Base-by-base conservation (phyloP, 371 early-diverging fungal species). In the Mucor circinelloides region DNA sequence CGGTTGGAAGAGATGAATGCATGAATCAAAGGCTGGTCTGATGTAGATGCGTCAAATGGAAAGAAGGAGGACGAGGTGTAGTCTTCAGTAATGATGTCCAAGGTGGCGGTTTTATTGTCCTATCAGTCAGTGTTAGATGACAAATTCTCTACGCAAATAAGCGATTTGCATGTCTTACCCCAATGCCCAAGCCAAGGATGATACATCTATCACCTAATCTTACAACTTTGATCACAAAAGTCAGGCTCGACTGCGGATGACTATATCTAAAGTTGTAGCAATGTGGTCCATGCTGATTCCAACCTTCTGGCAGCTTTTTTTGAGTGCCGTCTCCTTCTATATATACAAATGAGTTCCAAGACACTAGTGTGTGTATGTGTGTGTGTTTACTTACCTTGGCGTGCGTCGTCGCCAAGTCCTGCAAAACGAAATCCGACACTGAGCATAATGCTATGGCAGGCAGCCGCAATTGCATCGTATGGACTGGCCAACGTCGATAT, bases 151-250 rank as follows among this genome's bases (percentile, higher is more conserved):
- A n/a, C n/a, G 31, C 10, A 34, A 60, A 58, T 32, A 40, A 9
- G 17, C 10, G 10, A 40, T 12, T 4, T 40, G 6, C 13, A 25
- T n/a, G 46, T 48, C 68, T 71, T 71, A 87, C 90, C 75, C 88
- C 89, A 42, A 90, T 76, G 13, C 84, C 87, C 19, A 90, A 76
- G 1, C 89, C 92, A 66, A 91, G 90, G 13, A 92, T 78, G 10
- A 92, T 70, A 36, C 88, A 84, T 58, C 85, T 86, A 64, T 84
- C 78, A 12, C 85, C 90, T 21, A 94, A 65, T 34, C 80, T 79
- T n/a, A 94, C 75, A 30, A 86, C 75, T 62, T 92, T 92, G 34
- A 94, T 75, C 19, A 91, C 78, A 70, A 90, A 92, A 0, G 89
- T 91, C 32, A 91, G 74, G 34, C 87, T 80, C 0, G 92, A 91